These are phyloP conservation scores for Fusarium camptoceras DNA, from an alignment of 2,329 filamentous ascomycete species.

Conservation along the genomic window DNA sequence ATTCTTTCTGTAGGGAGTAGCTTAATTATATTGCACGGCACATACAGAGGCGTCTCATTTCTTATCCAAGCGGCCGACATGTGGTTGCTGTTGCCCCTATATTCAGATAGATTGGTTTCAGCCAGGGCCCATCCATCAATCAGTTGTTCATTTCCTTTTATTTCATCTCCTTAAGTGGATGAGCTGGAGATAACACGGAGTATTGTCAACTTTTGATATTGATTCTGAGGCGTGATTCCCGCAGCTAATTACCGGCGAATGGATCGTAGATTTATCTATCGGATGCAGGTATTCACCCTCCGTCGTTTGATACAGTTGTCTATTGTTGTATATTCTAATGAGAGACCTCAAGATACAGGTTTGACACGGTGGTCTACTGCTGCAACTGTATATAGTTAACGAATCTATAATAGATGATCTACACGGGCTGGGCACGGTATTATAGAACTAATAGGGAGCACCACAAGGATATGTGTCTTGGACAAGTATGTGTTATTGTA, in stretches of 20 bases:
- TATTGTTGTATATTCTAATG: constrained; percentile 2
- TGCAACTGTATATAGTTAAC: not conserved
- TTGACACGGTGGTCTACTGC: not conserved
- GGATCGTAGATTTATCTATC: not conserved
- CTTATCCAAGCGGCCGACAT: constrained; percentile 23
- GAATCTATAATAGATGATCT: constrained; percentile 7
- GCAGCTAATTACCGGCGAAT: constrained; percentile 19
- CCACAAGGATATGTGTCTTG: not conserved
- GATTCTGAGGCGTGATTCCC: constrained; percentile 17
- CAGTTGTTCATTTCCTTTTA: constrained; percentile 31
- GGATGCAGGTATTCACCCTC: not conserved
- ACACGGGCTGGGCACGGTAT: not conserved
- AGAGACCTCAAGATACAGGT: not conserved
- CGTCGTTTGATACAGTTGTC: constrained; percentile 17
- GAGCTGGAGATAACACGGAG: constrained; percentile 30
- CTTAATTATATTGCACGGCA: constrained; percentile 25
- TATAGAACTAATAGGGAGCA: not conserved
- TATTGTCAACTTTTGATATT: constrained; percentile 11
- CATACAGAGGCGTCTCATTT: not conserved
- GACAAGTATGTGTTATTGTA: not conserved
- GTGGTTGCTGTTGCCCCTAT: constrained; percentile 20
- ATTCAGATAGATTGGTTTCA: constrained; percentile 20
- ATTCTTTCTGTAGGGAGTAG: constrained; percentile 3
- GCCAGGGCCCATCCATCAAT: constrained; percentile 13
- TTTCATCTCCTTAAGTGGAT: constrained; percentile 16